Percentiles rank a stretch among this genome's conserved stretches.
Evolutionary conservation across 2,329 filamentous ascomycete species (phyloP).

Genomic region (Huntiella decipiens): DNA sequence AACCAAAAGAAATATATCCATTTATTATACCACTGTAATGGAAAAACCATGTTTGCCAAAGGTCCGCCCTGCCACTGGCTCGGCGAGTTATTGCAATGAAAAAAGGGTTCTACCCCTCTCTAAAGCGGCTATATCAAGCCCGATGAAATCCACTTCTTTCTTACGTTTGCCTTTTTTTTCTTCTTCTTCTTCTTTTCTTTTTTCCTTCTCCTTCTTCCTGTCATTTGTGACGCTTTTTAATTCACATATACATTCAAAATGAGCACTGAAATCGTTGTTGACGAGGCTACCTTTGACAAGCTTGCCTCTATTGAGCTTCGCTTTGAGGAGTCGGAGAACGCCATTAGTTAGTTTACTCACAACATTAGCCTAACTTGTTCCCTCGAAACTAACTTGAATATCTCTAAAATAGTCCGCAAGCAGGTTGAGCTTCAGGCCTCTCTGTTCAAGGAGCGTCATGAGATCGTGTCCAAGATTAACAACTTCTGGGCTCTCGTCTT

Average conservation of each 20-base stretch:
- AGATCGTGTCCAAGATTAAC: conserved; percentile 51
- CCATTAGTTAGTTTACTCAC: conserved; percentile 48
- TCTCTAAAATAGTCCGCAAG: conserved; percentile 40
- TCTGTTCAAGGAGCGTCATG: conserved; percentile 59
- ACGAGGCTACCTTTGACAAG: conserved; percentile 47
- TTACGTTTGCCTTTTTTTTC: not conserved
- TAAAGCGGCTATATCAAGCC: too few relatives aligned
- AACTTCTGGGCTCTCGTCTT: conserved; percentile 94
- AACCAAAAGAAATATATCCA: too few relatives aligned
- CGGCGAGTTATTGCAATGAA: too few relatives aligned
- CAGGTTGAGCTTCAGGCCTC: conserved; percentile 48
- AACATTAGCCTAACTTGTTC: not conserved
- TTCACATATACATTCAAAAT: conserved; percentile 15
- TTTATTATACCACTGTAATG: too few relatives aligned
- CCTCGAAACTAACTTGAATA: conserved; percentile 11
- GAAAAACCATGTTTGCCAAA: too few relatives aligned
- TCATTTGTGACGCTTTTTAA: not conserved
- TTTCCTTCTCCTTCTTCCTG: not conserved
- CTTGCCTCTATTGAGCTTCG: conserved; percentile 64
- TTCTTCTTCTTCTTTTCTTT: conserved; percentile 4
- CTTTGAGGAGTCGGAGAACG: conserved; percentile 65
- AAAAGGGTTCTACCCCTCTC: too few relatives aligned
- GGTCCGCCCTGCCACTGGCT: too few relatives aligned
- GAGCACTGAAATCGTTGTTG: conserved; percentile 17
- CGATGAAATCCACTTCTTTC: not conserved